These are phyloP conservation scores for Chenopodium formosanum DNA, from an alignment of 148 eudicot genomes.

Conservation along the genomic window DNA sequence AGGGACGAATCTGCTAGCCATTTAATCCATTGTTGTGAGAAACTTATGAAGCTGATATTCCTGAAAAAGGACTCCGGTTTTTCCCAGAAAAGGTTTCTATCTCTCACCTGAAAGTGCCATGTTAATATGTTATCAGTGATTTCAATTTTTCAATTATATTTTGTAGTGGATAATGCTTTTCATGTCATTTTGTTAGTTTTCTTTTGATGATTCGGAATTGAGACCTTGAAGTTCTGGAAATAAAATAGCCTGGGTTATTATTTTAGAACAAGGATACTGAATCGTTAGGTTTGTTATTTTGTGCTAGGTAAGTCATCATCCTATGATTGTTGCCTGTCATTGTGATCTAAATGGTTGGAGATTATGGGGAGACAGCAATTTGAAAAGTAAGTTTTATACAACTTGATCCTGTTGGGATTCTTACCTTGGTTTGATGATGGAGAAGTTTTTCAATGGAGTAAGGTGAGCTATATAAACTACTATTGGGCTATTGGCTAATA, in stretches of 20 bases:
- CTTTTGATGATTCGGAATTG: background rate
- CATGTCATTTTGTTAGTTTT: background rate
- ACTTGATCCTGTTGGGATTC: constrained; percentile 87
- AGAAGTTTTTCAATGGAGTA: constrained; percentile 92
- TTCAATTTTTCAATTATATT: background rate
- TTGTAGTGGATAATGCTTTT: background rate
- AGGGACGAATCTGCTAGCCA: constrained; percentile 78
- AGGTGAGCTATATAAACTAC: constrained; percentile 42
- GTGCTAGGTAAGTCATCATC: constrained; percentile 87
- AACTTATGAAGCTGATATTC: constrained; percentile 78
- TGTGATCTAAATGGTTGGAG: constrained; percentile 93
- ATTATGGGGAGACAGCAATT: constrained; percentile 87
- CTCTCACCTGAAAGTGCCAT: constrained; percentile 12
- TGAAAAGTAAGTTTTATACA: constrained; percentile 94
- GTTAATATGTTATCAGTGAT: background rate
- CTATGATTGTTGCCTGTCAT: constrained; percentile 92
- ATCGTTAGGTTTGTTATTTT: constrained; percentile 24
- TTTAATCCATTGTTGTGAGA: constrained; percentile 78
- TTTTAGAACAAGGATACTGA: background rate
- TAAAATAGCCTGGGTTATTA: background rate
- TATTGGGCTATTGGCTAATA: background rate
- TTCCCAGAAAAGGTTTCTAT: constrained; percentile 76
- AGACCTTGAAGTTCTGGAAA: background rate
- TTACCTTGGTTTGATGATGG: constrained; percentile 90
- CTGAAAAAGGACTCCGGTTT: constrained; percentile 81